phyloP scores from a whole-genome alignment of 805 yeast species.

The Metschnikowia chrysomelidarum region DNA sequence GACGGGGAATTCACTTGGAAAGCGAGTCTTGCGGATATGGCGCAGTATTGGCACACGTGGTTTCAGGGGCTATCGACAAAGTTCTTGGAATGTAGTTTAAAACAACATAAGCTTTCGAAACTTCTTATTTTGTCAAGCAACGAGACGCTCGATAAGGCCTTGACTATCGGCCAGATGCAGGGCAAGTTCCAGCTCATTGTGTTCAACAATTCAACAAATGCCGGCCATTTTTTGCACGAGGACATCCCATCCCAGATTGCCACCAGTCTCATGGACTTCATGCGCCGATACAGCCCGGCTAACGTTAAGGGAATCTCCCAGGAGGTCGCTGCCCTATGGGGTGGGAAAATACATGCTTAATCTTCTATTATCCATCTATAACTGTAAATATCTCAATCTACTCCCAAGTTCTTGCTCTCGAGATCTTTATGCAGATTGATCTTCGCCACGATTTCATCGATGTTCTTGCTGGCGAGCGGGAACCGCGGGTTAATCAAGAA shows the following conservation, averaged over 20 bases:
- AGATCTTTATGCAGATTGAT: constrained; percentile 40
- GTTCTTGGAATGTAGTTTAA: constrained; percentile 35
- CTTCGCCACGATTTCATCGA: constrained; percentile 71
- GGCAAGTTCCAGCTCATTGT: constrained; percentile 91
- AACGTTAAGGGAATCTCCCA: constrained; percentile 29
- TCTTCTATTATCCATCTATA: too few relatives aligned
- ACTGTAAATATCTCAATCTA: constrained; percentile 36
- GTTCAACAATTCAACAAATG: constrained; percentile 47
- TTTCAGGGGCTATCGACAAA: constrained; percentile 62
- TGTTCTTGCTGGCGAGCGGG: constrained; percentile 85
- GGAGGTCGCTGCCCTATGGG: constrained; percentile 39
- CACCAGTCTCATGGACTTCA: constrained; percentile 48
- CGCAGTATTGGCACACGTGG: constrained; percentile 81
- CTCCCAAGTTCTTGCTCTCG: constrained; percentile 35
- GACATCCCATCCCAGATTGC: constrained; percentile 76
- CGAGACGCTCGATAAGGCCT: constrained; percentile 78
- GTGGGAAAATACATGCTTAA: constrained; percentile 21
- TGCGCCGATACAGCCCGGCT: constrained; percentile 43
- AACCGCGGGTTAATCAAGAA: constrained; percentile 87
- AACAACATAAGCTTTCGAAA: constrained; percentile 44
- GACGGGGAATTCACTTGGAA: constrained; percentile 50
- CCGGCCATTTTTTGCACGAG: constrained; percentile 96
- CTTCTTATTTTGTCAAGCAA: constrained; percentile 82
- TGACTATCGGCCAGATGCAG: constrained; percentile 97
- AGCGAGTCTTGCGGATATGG: constrained; percentile 59